These are phyloP conservation scores for Naganishia onofrii DNA, from an alignment of 768 basidiomycete genomes.

Conservation along the genomic window DNA sequence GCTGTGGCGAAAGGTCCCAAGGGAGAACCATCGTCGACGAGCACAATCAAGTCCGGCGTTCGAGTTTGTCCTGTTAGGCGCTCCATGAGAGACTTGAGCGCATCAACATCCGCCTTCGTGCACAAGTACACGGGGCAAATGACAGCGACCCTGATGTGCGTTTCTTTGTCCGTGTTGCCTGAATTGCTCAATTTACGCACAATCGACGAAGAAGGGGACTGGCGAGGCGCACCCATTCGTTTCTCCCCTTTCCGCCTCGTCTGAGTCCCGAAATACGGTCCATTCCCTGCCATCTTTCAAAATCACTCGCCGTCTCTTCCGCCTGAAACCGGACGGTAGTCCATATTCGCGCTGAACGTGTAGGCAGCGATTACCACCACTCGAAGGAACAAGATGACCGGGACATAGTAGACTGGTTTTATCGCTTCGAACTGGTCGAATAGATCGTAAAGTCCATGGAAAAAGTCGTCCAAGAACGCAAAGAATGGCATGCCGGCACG, in stretches of 20 bases:
- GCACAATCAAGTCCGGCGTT: not conserved
- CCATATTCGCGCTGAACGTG: not conserved
- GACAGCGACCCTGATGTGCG: not conserved
- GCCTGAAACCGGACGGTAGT: not conserved
- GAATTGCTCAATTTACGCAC: not conserved
- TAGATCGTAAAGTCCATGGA: not conserved
- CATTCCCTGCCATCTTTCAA: not conserved
- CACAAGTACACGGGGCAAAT: not conserved
- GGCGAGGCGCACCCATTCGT: not conserved
- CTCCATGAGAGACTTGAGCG: not conserved
- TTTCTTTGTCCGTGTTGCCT: not conserved
- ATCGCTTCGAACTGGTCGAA: not conserved
- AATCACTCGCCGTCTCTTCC: not conserved
- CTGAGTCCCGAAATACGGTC: not conserved
- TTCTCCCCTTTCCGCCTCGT: conserved; percentile 6
- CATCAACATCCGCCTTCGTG: not conserved
- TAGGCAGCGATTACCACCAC: not conserved
- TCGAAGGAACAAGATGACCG: not conserved
- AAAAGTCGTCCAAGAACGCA: not conserved
- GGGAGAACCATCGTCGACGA: conserved; percentile 1
- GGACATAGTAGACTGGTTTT: not conserved
- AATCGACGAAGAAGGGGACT: not conserved
- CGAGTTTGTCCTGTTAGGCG: not conserved
- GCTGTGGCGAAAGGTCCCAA: not conserved
- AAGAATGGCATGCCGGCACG: not conserved